Evolutionary conservation across 192 early-diverging fungal genomes (phyloP).

Genomic region (Linnemannia zychae): DNA sequence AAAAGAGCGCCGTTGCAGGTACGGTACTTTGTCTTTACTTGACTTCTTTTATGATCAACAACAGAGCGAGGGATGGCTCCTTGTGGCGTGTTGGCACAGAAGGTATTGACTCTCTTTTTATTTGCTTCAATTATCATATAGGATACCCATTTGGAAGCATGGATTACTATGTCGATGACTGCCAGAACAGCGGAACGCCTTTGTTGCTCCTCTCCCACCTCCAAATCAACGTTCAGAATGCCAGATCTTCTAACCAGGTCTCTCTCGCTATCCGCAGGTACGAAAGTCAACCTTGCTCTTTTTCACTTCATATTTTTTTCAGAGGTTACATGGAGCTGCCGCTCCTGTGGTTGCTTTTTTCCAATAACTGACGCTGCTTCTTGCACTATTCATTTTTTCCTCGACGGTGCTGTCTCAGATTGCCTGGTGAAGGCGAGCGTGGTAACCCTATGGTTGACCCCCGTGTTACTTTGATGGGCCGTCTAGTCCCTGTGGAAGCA

Average conservation of each 20-base stretch:
- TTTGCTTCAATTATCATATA: slow-evolving; percentile 10
- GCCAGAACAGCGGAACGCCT: slow-evolving; percentile 55
- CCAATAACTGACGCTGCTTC: background rate
- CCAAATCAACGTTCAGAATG: slow-evolving; percentile 58
- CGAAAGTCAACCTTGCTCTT: no score
- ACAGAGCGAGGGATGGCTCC: no score
- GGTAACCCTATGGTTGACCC: slow-evolving; percentile 58
- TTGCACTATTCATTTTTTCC: background rate
- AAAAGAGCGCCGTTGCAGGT: slow-evolving; percentile 37
- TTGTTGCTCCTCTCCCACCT: slow-evolving; percentile 60
- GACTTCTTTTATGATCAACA: background rate
- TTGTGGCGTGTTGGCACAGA: background rate
- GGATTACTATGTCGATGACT: slow-evolving; percentile 66
- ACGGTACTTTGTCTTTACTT: background rate
- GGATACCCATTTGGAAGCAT: slow-evolving; percentile 65
- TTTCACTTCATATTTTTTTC: background rate
- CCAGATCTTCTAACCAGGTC: slow-evolving; percentile 33
- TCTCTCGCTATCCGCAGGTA: slow-evolving; percentile 60
- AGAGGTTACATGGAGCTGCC: background rate
- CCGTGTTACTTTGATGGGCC: slow-evolving; percentile 61
- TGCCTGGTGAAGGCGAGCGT: slow-evolving; percentile 27
- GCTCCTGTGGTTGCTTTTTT: background rate
- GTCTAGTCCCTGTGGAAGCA: slow-evolving; percentile 32
- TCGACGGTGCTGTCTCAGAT: slow-evolving; percentile 1
- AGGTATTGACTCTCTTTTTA: background rate